Conservation (phyloP, 2,329 filamentous ascomycete genomes). For the Fusarium burgessii region DNA sequence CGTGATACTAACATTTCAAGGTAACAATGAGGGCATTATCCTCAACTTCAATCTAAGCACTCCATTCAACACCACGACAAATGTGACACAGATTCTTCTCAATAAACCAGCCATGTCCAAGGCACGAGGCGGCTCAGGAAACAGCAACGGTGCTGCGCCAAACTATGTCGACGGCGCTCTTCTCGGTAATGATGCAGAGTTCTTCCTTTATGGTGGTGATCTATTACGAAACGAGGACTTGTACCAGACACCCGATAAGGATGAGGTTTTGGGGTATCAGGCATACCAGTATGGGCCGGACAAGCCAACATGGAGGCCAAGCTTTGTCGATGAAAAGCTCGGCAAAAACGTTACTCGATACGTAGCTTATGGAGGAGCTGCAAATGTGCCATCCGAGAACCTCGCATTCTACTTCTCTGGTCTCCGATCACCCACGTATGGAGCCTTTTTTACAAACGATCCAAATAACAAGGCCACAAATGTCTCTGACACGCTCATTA, state of each 20-base stretch:
- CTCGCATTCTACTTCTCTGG: slow-evolving; percentile 79
- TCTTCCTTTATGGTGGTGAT: slow-evolving; percentile 72
- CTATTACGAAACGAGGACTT: slow-evolving; percentile 53
- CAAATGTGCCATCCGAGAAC: slow-evolving; percentile 76
- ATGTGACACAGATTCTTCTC: slow-evolving; percentile 65
- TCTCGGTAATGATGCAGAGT: slow-evolving; percentile 72
- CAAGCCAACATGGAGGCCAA: slow-evolving; percentile 56
- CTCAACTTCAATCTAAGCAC: slow-evolving; percentile 69
- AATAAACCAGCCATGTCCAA: slow-evolving; percentile 58
- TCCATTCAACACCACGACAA: slow-evolving; percentile 64
- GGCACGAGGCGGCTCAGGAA: slow-evolving; percentile 58
- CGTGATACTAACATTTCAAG: slow-evolving; percentile 51
- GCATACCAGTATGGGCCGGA: slow-evolving; percentile 63
- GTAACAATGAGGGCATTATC: slow-evolving; percentile 64
- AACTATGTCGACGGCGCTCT: slow-evolving; percentile 73
- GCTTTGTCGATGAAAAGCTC: slow-evolving; percentile 58
- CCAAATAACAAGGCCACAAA: slow-evolving; percentile 56
- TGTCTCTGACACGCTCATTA: slow-evolving; percentile 68
- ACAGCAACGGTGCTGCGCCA: slow-evolving; percentile 64
- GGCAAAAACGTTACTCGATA: slow-evolving; percentile 67
- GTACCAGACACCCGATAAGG: slow-evolving; percentile 54
- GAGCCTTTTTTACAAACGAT: slow-evolving; percentile 58
- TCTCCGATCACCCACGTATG: slow-evolving; percentile 62
- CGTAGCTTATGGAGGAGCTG: slow-evolving; percentile 72
- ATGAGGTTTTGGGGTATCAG: slow-evolving; percentile 64